Conservation (phyloP, 192 early-diverging fungal species). For the Mortierella claussenii region DNA sequence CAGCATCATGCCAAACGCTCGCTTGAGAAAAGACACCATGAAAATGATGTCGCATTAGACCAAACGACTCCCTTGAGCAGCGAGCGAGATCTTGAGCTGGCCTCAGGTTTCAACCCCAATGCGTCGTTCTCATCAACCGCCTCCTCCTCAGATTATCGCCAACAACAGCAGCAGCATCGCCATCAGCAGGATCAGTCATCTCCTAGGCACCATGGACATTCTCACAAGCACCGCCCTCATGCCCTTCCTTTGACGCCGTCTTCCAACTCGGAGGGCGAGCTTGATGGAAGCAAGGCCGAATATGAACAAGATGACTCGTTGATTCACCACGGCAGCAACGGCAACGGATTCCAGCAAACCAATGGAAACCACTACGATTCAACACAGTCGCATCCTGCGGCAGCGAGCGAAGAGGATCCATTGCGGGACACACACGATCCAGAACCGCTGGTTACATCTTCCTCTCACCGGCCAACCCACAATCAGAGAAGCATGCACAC, state of each 20-base stretch:
- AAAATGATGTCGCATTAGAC: conserved; percentile 1
- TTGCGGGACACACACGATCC: conserved; percentile 8
- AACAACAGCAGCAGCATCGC: conserved; percentile 2
- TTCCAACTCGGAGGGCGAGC: conserved; percentile 23
- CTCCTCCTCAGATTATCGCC: conserved; percentile 22
- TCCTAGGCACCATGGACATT: conserved; percentile 14
- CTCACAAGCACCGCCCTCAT: background rate
- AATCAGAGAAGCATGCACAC: conserved; percentile 7
- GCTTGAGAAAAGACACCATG: conserved; percentile 13
- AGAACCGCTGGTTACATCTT: conserved; percentile 3
- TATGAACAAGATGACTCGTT: conserved; percentile 2
- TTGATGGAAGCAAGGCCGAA: conserved; percentile 18
- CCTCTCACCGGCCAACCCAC: conserved; percentile 8
- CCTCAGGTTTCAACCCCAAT: conserved; percentile 38
- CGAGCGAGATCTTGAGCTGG: conserved; percentile 35
- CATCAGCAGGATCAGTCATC: conserved; percentile 22
- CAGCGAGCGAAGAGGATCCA: background rate
- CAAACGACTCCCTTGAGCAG: background rate
- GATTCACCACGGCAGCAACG: too few relatives aligned
- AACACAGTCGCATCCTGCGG: background rate
- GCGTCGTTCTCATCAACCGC: conserved; percentile 29
- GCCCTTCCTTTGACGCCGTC: conserved; percentile 23
- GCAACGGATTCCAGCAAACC: conserved; percentile 1
- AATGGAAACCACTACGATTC: conserved; percentile 2
- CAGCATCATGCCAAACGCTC: conserved; percentile 25